Conservation (phyloP, 306 rosid species). For the Rubus parviflorus region DNA sequence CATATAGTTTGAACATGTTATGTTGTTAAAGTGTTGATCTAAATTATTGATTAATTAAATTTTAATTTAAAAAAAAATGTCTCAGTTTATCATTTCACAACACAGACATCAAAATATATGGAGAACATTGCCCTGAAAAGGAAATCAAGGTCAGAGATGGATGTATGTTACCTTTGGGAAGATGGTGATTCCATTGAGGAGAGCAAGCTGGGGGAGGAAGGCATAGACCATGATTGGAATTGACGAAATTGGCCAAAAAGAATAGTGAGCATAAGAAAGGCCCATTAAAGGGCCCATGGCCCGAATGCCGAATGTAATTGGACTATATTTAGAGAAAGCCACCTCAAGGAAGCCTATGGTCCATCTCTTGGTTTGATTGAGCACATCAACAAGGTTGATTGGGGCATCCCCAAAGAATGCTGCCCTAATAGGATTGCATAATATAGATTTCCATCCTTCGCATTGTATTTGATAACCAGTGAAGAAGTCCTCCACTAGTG, state of each 20-base stretch:
- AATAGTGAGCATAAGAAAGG: constrained; percentile 28
- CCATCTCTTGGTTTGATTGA: constrained; percentile 45
- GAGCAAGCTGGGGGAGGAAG: constrained; percentile 45
- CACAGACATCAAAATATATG: not conserved
- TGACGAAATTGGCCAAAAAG: constrained; percentile 26
- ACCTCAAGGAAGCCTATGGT: constrained; percentile 33
- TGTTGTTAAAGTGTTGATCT: not conserved
- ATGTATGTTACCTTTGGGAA: constrained; percentile 34
- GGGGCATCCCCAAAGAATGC: constrained; percentile 46
- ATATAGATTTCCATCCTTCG: constrained; percentile 40
- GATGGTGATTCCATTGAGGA: constrained; percentile 34
- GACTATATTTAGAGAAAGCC: constrained; percentile 26
- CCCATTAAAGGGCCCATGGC: constrained; percentile 37
- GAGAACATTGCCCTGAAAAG: not conserved
- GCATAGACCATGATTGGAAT: constrained; percentile 33
- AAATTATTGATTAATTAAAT: not conserved
- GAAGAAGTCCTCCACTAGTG: constrained; percentile 37
- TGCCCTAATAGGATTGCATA: constrained; percentile 41
- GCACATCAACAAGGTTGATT: constrained; percentile 26
- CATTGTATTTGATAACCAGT: constrained; percentile 28
- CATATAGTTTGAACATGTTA: not conserved
- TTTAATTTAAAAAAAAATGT: not conserved
- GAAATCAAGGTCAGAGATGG: not conserved
- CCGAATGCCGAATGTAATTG: constrained; percentile 22
- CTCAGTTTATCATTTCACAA: not conserved